phyloP scores from a whole-genome alignment of 2,329 filamentous ascomycete genomes.

The Rutstroemia sp. region DNA sequence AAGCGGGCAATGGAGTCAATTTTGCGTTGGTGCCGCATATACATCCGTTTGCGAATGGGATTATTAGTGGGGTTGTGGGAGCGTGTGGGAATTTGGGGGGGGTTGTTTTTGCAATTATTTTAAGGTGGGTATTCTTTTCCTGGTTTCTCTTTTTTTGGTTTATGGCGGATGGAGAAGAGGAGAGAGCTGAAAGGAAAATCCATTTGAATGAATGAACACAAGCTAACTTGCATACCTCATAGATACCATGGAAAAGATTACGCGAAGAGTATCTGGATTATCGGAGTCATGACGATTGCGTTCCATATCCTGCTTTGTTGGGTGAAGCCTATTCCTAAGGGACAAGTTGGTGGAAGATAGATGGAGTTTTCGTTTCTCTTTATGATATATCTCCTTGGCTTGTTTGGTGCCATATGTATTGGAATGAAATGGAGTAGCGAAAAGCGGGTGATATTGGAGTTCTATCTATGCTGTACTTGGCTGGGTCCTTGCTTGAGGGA shows the following conservation, averaged over 20 bases:
- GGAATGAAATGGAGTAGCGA: no score
- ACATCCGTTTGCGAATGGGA: constrained; percentile 70
- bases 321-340: constrained; percentile 52
- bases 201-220: no score
- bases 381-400: no score
- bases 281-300: constrained; percentile 66
- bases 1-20: constrained; percentile 79
- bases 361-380: neutral
- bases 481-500: no score
- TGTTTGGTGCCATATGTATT: no score
- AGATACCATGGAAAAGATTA: constrained; percentile 60
- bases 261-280: constrained; percentile 69
- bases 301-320: constrained; percentile 60
- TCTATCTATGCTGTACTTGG: no score
- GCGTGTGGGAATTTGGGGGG: constrained; percentile 80
- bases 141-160: constrained; percentile 30
- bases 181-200: no score
- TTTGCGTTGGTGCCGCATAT: constrained; percentile 85
- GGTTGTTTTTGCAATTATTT: constrained; percentile 76
- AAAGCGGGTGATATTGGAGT: no score
- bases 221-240: no score
- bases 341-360: constrained; percentile 39
- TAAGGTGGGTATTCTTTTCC: constrained; percentile 31
- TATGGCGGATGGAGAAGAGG: neutral
- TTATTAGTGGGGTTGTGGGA: constrained; percentile 68